These are phyloP conservation scores for Malassezia japonica DNA, from an alignment of 1,284 basidiomycete genomes.

Conservation along the genomic window DNA sequence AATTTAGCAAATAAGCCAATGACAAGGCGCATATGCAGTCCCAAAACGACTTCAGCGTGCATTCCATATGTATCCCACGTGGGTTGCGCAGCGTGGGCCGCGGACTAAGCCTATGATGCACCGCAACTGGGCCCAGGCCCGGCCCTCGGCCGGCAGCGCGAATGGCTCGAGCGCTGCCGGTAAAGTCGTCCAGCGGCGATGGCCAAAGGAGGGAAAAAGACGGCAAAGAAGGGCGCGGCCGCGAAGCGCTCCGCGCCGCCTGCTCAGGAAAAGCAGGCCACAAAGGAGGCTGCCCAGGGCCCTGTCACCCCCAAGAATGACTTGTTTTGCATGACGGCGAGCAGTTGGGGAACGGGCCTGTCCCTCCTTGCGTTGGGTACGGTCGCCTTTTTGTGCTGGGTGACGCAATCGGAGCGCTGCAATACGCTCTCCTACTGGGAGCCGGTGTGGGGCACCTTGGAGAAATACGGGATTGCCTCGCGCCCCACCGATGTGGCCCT, in stretches of 20 bases:
- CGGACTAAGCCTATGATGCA: too few species aligned
- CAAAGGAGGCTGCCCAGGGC: too few species aligned
- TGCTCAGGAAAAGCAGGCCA: background rate
- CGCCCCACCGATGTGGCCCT: background rate
- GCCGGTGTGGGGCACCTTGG: background rate
- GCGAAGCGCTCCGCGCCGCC: background rate
- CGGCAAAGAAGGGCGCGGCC: background rate
- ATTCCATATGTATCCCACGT: too few species aligned
- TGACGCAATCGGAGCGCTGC: background rate
- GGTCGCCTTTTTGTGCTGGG: background rate
- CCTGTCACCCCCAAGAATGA: too few species aligned
- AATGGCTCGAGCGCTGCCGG: background rate
- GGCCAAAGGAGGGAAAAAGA: constrained; percentile 1
- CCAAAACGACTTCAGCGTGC: too few species aligned
- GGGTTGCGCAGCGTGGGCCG: too few species aligned
- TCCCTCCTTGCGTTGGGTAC: background rate
- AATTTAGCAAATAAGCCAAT: too few species aligned
- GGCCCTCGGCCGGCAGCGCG: too few species aligned
- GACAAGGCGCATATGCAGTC: too few species aligned
- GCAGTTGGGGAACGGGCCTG: background rate
- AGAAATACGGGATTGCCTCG: background rate
- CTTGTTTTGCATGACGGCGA: background rate
- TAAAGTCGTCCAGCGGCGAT: background rate
- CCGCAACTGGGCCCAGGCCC: too few species aligned
- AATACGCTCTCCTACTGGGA: background rate